A percentile compares a stretch with the other conserved stretches of the same genome.
Conservation (phyloP, 2,329 filamentous ascomycete genomes). For the Ustulina deusta region DNA sequence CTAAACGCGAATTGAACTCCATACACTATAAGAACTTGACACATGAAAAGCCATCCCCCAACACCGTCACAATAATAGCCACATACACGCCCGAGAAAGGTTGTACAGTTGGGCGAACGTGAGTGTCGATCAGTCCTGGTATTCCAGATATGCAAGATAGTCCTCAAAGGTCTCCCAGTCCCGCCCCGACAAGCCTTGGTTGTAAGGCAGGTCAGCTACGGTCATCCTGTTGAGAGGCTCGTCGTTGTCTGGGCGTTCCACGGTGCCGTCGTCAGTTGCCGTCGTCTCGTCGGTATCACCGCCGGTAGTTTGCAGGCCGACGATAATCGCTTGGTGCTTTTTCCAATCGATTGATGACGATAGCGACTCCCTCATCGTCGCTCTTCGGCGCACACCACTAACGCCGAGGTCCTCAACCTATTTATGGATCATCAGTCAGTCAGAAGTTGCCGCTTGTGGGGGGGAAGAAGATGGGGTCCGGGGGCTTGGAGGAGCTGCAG, state of each 20-base stretch:
- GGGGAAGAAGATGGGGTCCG: neutral
- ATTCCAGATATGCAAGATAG: constrained; percentile 36
- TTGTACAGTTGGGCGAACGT: neutral
- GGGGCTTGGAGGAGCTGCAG: constrained; percentile 3
- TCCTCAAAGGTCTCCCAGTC: constrained; percentile 35
- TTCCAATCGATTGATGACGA: constrained; percentile 29
- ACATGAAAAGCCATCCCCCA: neutral
- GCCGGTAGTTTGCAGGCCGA: constrained; percentile 24
- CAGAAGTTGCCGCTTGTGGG: neutral
- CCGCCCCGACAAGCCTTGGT: constrained; percentile 23
- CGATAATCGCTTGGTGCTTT: constrained; percentile 31
- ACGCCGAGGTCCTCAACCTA: constrained; percentile 33
- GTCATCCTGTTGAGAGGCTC: constrained; percentile 26
- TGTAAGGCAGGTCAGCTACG: constrained; percentile 31
- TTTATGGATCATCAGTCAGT: constrained; percentile 9
- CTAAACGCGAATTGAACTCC: neutral
- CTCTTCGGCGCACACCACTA: constrained; percentile 27
- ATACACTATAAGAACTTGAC: neutral
- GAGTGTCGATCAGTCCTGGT: constrained; percentile 19
- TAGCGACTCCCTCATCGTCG: constrained; percentile 9
- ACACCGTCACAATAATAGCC: neutral
- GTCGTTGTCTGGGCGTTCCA: constrained; percentile 22
- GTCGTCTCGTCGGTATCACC: constrained; percentile 5
- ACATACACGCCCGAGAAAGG: neutral
- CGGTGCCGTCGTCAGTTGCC: constrained; percentile 3